A percentile compares a stretch with the other conserved stretches of the same genome.
phyloP scores from a whole-genome alignment of 306 rosid genomes.

The Cucumis cinereus region DNA sequence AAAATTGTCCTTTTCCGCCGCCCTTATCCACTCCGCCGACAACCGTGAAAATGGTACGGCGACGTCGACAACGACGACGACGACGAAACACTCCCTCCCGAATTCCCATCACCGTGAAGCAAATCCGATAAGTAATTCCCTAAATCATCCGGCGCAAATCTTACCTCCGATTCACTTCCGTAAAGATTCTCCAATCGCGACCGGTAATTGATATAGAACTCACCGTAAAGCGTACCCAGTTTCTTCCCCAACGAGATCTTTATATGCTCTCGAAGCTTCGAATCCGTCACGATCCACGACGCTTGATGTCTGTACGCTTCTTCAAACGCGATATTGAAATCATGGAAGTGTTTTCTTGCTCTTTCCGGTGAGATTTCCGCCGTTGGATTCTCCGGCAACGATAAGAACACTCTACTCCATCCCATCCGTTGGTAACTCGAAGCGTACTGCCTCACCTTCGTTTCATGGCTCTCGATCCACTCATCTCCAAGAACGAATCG shows the following conservation, averaged over 20 bases:
- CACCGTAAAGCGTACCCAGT: slow-evolving; percentile 24
- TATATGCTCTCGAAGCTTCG: slow-evolving; percentile 45
- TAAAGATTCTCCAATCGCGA: slow-evolving; percentile 10
- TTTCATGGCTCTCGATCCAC: slow-evolving; percentile 50
- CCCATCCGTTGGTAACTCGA: slow-evolving; percentile 62
- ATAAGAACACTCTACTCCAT: slow-evolving; percentile 44
- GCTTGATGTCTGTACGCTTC: slow-evolving; percentile 38
- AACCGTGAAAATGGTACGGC: not conserved
- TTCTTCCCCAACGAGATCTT: slow-evolving; percentile 30
- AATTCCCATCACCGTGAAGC: slow-evolving; percentile 26
- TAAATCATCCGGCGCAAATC: slow-evolving; percentile 42
- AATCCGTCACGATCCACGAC: slow-evolving; percentile 55
- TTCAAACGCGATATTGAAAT: slow-evolving; percentile 30
- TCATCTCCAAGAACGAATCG: slow-evolving; percentile 38
- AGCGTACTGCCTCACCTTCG: slow-evolving; percentile 57
- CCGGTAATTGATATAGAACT: slow-evolving; percentile 18
- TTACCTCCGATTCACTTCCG: slow-evolving; percentile 20
- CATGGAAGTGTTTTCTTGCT: slow-evolving; percentile 20
- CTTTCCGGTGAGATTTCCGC: slow-evolving; percentile 37
- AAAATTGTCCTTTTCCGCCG: not conserved
- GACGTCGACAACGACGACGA: slow-evolving; percentile 15
- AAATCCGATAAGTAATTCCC: slow-evolving; percentile 36
- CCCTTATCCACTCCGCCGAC: not conserved
- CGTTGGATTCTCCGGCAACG: slow-evolving; percentile 44
- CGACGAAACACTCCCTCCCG: slow-evolving; percentile 25